Percentiles rank a stretch among this genome's conserved stretches.
These are phyloP conservation scores for Phytophthora meadii DNA, from an alignment of 352 stramenopile species.

Conservation along the genomic window DNA sequence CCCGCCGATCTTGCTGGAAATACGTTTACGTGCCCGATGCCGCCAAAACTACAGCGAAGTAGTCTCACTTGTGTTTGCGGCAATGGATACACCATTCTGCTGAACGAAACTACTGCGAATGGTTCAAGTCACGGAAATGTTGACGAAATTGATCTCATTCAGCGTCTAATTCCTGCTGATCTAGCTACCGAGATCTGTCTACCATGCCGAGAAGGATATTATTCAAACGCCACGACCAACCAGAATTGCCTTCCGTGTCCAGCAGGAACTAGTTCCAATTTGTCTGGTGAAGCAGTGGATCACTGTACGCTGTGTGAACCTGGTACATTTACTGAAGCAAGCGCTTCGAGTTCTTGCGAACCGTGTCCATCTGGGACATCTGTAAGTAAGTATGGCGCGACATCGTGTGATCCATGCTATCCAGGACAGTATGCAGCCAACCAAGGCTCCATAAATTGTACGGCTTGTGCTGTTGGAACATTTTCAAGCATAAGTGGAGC, in stretches of 20 bases:
- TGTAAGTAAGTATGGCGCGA: conserved; percentile 28
- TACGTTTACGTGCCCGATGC: conserved; percentile 28
- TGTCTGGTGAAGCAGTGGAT: conserved; percentile 8
- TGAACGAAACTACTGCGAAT: background rate
- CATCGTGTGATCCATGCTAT: conserved; percentile 47
- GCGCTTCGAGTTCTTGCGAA: conserved; percentile 37
- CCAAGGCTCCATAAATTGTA: conserved; percentile 34
- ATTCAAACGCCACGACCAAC: conserved; percentile 55
- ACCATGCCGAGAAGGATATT: conserved; percentile 45
- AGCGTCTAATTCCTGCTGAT: conserved; percentile 15
- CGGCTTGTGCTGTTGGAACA: conserved; percentile 36
- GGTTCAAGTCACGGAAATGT: background rate
- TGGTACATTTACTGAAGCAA: conserved; percentile 55
- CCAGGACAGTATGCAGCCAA: conserved; percentile 46
- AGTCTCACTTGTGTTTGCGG: conserved; percentile 47
- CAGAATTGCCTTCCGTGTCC: conserved; percentile 54
- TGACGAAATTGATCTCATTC: conserved; percentile 1
- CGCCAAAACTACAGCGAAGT: conserved; percentile 15
- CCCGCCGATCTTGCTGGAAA: conserved; percentile 26
- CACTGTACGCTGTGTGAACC: conserved; percentile 42
- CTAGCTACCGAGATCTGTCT: conserved; percentile 31
- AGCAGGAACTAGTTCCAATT: conserved; percentile 19
- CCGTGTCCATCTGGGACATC: conserved; percentile 49
- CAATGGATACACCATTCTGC: conserved; percentile 25
- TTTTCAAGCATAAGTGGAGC: conserved; percentile 31